Base-by-base conservation (phyloP, 306 rosid species). In the Corylus americana region DNA sequence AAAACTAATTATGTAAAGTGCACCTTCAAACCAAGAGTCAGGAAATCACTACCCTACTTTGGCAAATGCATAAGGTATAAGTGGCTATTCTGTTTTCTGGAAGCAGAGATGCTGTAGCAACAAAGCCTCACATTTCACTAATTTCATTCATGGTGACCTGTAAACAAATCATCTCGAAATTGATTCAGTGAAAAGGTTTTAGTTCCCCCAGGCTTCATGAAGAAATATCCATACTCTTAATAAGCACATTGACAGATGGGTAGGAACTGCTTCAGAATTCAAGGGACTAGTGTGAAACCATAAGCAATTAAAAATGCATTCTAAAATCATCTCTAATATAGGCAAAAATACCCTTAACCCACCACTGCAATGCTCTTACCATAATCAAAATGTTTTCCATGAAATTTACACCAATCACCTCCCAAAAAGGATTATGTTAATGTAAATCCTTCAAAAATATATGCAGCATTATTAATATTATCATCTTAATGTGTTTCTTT, bases 211-310 rank as follows among this genome's bases (percentile, higher is more conserved):
- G 45, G 20, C 44, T 63, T 14, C 70, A 35, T 14, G 47, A 63
- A 63, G n/a, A 35, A 64, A 17, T 64, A 64, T 37, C 49, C 22
- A 64, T 35, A 37, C 37, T 64, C 45, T 20, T 7, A 17, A 35
- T 64, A 17, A 64, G 71, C 71, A 61, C 71, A 35, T 16, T 64
- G 71, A 64, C 37, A 64, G 22, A 64, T 64, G 25, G 2, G 22
- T 37, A 37, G 17, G 71, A 64, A 64, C 70, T 64, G 67, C 17
- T 61, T 61, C 37, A 61, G 67, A 61, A 42, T 42, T 42, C 45
- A 5, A 42, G 45, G 45, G 45, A 42, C 45, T 5, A 25, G 67
- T 61, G 39, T 12, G 67, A 61, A 25, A 11, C 67, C 4, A 61
- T 4, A 8, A 3, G 66, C 66, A 20, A 16, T 61, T 11, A 59